phyloP scores from a whole-genome alignment of 2,329 filamentous ascomycete species.

The Paraphoma chrysanthemicola region DNA sequence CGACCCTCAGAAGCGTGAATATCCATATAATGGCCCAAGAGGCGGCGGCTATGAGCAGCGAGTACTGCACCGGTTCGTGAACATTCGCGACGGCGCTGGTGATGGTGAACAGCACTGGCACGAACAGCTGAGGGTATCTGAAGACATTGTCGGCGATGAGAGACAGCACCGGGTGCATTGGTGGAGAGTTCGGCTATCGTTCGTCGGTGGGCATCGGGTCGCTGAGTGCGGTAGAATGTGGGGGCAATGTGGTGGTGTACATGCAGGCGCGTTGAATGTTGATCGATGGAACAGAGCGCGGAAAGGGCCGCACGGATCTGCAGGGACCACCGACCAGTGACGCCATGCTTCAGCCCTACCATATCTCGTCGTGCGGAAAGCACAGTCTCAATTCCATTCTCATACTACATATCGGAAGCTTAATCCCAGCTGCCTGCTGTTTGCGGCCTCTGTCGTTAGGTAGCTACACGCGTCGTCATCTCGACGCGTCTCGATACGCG shows the following conservation, averaged over 20 bases:
- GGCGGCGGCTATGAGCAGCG: slow-evolving; percentile 51
- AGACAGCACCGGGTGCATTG: slow-evolving; percentile 47
- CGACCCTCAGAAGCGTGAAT: slow-evolving; percentile 40
- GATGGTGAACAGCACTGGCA: slow-evolving; percentile 44
- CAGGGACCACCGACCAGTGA: slow-evolving; percentile 11
- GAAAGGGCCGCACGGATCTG: slow-evolving; percentile 7
- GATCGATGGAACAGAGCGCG: slow-evolving; percentile 6
- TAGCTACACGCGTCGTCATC: too few species aligned
- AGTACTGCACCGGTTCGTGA: slow-evolving; percentile 47
- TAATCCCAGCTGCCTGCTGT: too few species aligned
- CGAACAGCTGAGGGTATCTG: slow-evolving; percentile 39
- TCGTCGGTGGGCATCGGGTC: slow-evolving; percentile 42
- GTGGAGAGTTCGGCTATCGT: slow-evolving; percentile 36
- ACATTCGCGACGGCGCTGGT: slow-evolving; percentile 43
- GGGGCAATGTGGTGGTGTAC: background rate
- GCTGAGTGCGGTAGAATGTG: slow-evolving; percentile 18
- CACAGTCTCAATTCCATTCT: too few species aligned
- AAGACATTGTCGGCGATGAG: slow-evolving; percentile 39
- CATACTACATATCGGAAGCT: too few species aligned
- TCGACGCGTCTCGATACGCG: too few species aligned
- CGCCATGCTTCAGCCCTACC: slow-evolving; percentile 10
- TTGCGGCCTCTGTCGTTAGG: too few species aligned
- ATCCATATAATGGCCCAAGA: slow-evolving; percentile 53
- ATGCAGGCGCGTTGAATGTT: background rate
- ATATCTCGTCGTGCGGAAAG: too few species aligned